These are phyloP conservation scores for Carex pumila DNA, from an alignment of 176 grass and related monocot genomes.

Conservation along the genomic window DNA sequence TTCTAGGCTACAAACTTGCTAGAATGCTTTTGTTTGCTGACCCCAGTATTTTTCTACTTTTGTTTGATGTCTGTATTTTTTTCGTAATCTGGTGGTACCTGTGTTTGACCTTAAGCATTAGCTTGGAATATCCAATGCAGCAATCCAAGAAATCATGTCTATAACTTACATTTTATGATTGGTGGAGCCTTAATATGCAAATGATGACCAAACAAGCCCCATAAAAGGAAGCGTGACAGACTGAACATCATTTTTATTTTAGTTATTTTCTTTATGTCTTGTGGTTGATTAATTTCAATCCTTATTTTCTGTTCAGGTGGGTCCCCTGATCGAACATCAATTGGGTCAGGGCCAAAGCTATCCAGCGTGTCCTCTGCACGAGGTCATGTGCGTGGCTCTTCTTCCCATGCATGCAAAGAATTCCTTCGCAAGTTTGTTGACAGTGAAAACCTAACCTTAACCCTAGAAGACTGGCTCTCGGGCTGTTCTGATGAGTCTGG, in stretches of 20 bases:
- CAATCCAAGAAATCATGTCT: not conserved
- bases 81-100: not conserved
- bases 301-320: slow-evolving; percentile 33
- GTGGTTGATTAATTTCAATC: not conserved
- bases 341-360: slow-evolving; percentile 44
- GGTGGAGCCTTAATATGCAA: not conserved
- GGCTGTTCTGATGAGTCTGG: slow-evolving; percentile 44
- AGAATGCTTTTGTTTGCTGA: not conserved
- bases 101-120: not conserved
- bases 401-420: slow-evolving; percentile 70
- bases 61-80: not conserved
- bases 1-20: not conserved
- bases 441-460: slow-evolving; percentile 64
- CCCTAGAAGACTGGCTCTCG: slow-evolving; percentile 77
- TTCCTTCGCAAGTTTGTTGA: slow-evolving; percentile 93
- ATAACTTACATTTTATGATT: not conserved
- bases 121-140: not conserved
- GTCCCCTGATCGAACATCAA: slow-evolving; percentile 52
- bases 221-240: not conserved
- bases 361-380: slow-evolving; percentile 42
- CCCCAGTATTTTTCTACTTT: not conserved
- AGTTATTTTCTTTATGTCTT: not conserved
- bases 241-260: not conserved
- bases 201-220: not conserved
- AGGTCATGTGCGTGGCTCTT: slow-evolving; percentile 33